Evolutionary conservation across 2,329 filamentous ascomycete genomes (phyloP).

Genomic region (Magnaporthales sp.): DNA sequence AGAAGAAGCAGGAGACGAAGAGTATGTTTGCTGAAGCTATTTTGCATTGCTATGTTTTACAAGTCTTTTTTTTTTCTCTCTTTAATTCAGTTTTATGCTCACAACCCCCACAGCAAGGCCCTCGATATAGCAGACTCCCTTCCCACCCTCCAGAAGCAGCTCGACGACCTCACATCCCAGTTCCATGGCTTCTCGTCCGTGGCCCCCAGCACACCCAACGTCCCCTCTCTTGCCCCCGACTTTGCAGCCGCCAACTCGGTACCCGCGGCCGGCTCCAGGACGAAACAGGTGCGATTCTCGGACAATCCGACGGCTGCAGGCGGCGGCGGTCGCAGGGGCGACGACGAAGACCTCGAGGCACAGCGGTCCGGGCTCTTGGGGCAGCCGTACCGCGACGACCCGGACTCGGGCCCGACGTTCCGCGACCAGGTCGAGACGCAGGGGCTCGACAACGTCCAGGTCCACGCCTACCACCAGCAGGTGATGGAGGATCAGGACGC

Average conservation of each 20-base stretch:
- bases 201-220: slow-evolving; percentile 48
- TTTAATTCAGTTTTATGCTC: too few relatives aligned
- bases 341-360: slow-evolving; percentile 37
- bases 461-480: slow-evolving; percentile 74
- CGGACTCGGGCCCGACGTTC: slow-evolving; percentile 34
- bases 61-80: background rate
- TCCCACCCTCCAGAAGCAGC: slow-evolving; percentile 61
- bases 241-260: slow-evolving; percentile 53
- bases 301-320: slow-evolving; percentile 54
- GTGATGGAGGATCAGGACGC: slow-evolving; percentile 86
- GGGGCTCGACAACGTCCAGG: slow-evolving; percentile 68
- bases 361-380: slow-evolving; percentile 25
- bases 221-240: slow-evolving; percentile 51
- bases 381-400: slow-evolving; percentile 60
- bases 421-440: slow-evolving; percentile 53
- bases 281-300: slow-evolving; percentile 81
- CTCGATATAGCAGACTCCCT: slow-evolving; percentile 54
- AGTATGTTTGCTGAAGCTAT: slow-evolving; percentile 29
- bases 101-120: slow-evolving; percentile 29
- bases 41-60: background rate
- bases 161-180: slow-evolving; percentile 67
- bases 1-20: slow-evolving; percentile 53
- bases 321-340: slow-evolving; percentile 39
- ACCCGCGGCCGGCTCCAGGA: slow-evolving; percentile 22
- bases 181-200: slow-evolving; percentile 60